Evolutionary conservation across 2,329 filamentous ascomycete genomes (phyloP).

Genomic region (Dendryphion nanum): DNA sequence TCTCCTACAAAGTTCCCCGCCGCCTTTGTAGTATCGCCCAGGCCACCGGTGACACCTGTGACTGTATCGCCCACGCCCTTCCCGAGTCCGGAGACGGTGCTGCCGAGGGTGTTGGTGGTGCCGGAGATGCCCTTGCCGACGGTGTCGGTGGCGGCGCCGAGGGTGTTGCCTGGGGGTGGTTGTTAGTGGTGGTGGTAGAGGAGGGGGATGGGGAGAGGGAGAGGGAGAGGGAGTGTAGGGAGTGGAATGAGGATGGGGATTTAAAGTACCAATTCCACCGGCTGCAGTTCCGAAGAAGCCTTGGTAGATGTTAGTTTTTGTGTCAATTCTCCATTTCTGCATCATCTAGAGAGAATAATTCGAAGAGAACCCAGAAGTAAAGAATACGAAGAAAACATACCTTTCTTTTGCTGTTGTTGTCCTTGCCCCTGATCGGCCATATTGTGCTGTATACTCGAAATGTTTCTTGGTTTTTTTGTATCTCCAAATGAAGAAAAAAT

Average conservation of each 20-base stretch:
- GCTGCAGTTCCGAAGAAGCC: slow-evolving; percentile 35
- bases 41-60: slow-evolving; percentile 29
- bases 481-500: too few relatives aligned
- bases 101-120: slow-evolving; percentile 29
- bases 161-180: slow-evolving; percentile 27
- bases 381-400: too few relatives aligned
- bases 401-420: too few relatives aligned
- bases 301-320: slow-evolving; percentile 6
- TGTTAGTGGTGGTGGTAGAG: slow-evolving; percentile 1
- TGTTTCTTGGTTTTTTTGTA: too few relatives aligned
- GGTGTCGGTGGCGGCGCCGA: slow-evolving; percentile 33
- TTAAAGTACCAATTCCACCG: slow-evolving; percentile 28
- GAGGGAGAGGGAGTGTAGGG: not conserved
- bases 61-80: slow-evolving; percentile 38
- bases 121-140: slow-evolving; percentile 33
- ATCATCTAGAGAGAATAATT: too few relatives aligned
- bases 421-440: too few relatives aligned
- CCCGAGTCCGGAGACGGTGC: slow-evolving; percentile 29
- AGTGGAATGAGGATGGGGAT: not conserved
- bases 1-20: slow-evolving; percentile 28
- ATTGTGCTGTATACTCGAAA: too few relatives aligned
- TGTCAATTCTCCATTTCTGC: too few relatives aligned
- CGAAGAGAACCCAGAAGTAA: too few relatives aligned
- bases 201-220: not conserved
- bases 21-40: slow-evolving; percentile 37